phyloP scores from a whole-genome alignment of 208 protist genomes.

The Tritrichomonas foetus region DNA sequence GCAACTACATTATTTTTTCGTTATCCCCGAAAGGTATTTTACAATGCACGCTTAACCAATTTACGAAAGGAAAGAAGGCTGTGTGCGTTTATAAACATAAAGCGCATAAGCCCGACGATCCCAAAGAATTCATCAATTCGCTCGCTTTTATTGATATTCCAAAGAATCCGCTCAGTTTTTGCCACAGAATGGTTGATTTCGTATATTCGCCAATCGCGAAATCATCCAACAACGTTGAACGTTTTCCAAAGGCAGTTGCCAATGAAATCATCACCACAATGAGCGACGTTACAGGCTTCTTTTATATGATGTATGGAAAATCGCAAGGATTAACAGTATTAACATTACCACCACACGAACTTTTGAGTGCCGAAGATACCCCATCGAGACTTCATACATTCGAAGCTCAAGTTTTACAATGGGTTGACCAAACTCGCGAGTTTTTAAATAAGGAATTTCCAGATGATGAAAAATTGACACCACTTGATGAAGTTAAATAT shows the following conservation, averaged over 20 bases:
- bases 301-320: constrained; percentile 55
- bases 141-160: constrained; percentile 20
- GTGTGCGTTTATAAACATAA: neutral
- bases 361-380: constrained; percentile 40
- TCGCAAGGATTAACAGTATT: constrained; percentile 56
- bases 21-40: neutral
- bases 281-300: constrained; percentile 46
- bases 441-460: constrained; percentile 50
- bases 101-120: neutral
- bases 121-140: neutral
- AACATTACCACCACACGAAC: constrained; percentile 51
- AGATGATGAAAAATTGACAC: neutral
- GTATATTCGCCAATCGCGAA: neutral
- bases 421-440: constrained; percentile 53
- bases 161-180: neutral
- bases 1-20: neutral
- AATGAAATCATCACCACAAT: constrained; percentile 75
- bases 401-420: constrained; percentile 54
- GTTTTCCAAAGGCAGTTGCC: constrained; percentile 73
- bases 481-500: constrained; percentile 24
- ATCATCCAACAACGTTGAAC: neutral
- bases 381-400: constrained; percentile 55
- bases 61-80: neutral
- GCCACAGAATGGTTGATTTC: neutral
- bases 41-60: neutral